Base-by-base conservation (phyloP, 768 basidiomycete genomes). In the Podaxis sp. region DNA sequence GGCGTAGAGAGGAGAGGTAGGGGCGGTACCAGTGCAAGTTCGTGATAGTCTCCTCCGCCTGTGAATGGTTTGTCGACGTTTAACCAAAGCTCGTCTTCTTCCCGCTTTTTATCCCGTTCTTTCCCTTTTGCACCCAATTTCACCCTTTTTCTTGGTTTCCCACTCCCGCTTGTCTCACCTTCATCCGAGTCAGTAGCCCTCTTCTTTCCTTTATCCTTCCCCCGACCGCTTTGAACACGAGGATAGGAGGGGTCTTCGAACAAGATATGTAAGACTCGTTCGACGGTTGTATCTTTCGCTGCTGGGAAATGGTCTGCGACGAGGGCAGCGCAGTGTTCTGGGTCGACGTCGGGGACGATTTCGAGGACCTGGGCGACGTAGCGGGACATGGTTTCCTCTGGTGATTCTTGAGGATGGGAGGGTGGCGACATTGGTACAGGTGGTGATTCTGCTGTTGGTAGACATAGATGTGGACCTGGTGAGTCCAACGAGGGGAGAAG, bases 271-370 rank as follows among this genome's bases (percentile, higher is more conserved):
- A 93, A 65, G 0, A 89, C 82, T 5, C 73, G 72, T 67, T 88
- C 82, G 40, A 85, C 77, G 46, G 84, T 80, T 13, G 76, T 66
- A 0, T 76, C 75, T 3, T 66, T 60, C 48, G 76, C 72, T 3
- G 73, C 67, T 3, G 76, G 73, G 30, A 82, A 69, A 64, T 82
- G 75, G 49, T 78, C 69, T 40, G 78, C 72, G 33, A 90, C 69
- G 36, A 90, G 82, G 1, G 70, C 64, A 24, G 78, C 69, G 12
- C 81, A 82, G 65, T 91, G 80, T 2, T 78, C 75, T 0, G 87
- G 84, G 22, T 82, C 78, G 24, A 91, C 87, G 66, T 91, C 88
- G 0, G 91, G 91, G 12, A 91, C 71, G 50, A 93, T 82, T 67
- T 90, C 88, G 40, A 89, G 75, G 33, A 91, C 78, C 46, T 78